These are phyloP conservation scores for Agapanthus africanus DNA, from an alignment of 106 monocot genomes.

Conservation along the genomic window DNA sequence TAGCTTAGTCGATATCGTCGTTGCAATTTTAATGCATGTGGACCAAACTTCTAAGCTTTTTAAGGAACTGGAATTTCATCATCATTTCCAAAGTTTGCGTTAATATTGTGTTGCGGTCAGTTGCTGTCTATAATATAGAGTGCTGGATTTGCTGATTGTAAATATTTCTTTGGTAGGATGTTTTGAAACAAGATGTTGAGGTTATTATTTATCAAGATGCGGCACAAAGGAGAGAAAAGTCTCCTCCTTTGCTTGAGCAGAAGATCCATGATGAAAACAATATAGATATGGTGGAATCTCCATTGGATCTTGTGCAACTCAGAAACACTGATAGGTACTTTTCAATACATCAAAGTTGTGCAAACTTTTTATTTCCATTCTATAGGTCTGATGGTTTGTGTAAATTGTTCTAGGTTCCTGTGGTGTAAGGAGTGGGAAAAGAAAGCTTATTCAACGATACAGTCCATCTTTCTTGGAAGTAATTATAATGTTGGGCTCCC, in stretches of 20 bases:
- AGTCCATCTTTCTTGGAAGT: constrained; percentile 9
- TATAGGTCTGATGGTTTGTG: not conserved
- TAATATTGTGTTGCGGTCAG: no score
- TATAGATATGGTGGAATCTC: constrained; percentile 30
- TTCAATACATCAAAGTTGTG: not conserved
- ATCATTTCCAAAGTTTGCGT: no score
- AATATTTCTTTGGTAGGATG: constrained; percentile 68
- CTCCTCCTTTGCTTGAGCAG: constrained; percentile 63
- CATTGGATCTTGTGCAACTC: constrained; percentile 35
- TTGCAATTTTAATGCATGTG: no score
- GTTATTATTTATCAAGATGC: constrained; percentile 47
- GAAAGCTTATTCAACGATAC: constrained; percentile 23
- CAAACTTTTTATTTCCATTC: not conserved
- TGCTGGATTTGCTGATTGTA: no score
- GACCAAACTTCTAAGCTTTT: no score
- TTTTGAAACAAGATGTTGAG: constrained; percentile 70
- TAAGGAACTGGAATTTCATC: no score
- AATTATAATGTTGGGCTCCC: constrained; percentile 3
- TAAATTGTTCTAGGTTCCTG: constrained; percentile 36
- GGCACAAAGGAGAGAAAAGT: constrained; percentile 17
- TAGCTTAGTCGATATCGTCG: no score
- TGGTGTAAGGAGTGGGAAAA: constrained; percentile 56
- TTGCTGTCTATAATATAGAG: no score
- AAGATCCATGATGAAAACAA: constrained; percentile 27
- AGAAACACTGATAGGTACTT: constrained; percentile 46